Percentiles rank a stretch among this genome's conserved stretches.
Conservation (phyloP, 2,329 filamentous ascomycete species). For the Paecilomyces niveus region DNA sequence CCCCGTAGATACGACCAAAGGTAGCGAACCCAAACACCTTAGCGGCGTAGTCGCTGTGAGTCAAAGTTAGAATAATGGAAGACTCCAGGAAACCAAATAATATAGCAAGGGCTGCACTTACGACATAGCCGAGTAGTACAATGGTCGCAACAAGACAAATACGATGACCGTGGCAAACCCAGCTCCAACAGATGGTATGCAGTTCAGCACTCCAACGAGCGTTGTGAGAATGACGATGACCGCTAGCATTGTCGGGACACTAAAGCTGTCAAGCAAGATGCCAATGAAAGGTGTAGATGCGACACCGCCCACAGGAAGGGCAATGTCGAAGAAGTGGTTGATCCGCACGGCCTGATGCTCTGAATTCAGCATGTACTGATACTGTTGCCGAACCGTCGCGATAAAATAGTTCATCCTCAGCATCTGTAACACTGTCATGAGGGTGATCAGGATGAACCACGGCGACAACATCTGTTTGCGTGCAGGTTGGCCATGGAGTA, state of each 20-base stretch:
- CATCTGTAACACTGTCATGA: conserved; percentile 70
- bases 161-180: conserved; percentile 67
- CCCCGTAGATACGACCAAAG: conserved; percentile 85
- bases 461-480: conserved; percentile 65
- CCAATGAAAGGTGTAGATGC: conserved; percentile 81
- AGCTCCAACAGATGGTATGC: conserved; percentile 59
- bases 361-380: conserved; percentile 65
- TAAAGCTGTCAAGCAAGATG: conserved; percentile 66
- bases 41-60: conserved; percentile 64
- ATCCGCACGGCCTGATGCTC: conserved; percentile 56
- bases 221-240: conserved; percentile 67
- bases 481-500: conserved; percentile 65
- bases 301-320: conserved; percentile 73
- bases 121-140: conserved; percentile 87
- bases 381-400: conserved; percentile 73
- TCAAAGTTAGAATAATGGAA: not conserved
- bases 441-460: conserved; percentile 76
- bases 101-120: conserved; percentile 24
- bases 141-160: conserved; percentile 80
- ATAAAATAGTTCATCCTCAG: conserved; percentile 84
- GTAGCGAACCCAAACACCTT: conserved; percentile 91
- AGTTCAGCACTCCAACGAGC: conserved; percentile 66
- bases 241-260: conserved; percentile 62
- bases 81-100: too few species aligned
- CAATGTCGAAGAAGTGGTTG: conserved; percentile 78